phyloP scores from a whole-genome alignment of 75 land plant species.

The Larix kaempferi region DNA sequence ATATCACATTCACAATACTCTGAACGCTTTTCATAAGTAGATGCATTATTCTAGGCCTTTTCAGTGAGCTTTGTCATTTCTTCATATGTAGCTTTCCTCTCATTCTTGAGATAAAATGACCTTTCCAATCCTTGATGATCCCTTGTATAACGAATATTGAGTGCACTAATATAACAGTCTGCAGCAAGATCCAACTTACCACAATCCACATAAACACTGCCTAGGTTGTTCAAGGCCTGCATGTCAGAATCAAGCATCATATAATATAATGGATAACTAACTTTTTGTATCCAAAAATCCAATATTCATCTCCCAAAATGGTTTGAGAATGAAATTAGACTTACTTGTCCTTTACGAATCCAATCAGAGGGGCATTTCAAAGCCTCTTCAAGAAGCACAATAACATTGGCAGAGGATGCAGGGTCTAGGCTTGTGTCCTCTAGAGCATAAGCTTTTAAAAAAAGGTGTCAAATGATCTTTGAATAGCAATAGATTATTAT shows the following conservation, averaged over 20 bases:
- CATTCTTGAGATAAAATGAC: constrained; percentile 66
- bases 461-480: constrained; percentile 86
- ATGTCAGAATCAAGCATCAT: neutral
- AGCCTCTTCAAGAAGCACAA: constrained; percentile 72
- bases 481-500: constrained; percentile 70
- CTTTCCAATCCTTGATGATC: constrained; percentile 97
- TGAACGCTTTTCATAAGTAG: constrained; percentile 93
- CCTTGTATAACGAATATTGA: constrained; percentile 85
- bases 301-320: neutral
- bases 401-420: constrained; percentile 53
- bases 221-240: constrained; percentile 89
- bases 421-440: constrained; percentile 72
- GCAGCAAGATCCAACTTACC: constrained; percentile 71
- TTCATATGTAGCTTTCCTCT: constrained; percentile 80
- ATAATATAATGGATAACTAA: neutral
- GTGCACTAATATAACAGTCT: constrained; percentile 77
- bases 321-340: constrained; percentile 9
- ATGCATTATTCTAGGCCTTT: constrained; percentile 85
- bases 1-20: constrained; percentile 91
- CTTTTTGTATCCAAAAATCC: neutral
- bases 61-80: constrained; percentile 97
- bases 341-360: constrained; percentile 91
- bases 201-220: constrained; percentile 89
- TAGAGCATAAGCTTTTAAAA: constrained; percentile 84
- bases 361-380: constrained; percentile 88